phyloP scores from a whole-genome alignment of 768 basidiomycete genomes.

The Lactarius tabidus region DNA sequence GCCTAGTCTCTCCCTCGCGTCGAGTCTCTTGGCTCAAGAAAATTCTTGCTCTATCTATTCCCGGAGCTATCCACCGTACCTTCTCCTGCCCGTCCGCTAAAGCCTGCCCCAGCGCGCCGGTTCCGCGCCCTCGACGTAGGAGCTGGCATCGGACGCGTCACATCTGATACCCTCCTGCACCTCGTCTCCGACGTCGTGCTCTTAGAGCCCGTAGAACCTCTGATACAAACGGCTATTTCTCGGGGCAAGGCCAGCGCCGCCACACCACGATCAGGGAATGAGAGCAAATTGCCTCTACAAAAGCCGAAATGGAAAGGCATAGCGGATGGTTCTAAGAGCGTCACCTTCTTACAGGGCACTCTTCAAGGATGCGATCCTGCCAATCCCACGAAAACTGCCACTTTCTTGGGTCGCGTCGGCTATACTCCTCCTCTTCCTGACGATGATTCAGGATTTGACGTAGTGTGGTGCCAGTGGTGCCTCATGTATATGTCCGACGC shows the following conservation, averaged over 20 bases:
- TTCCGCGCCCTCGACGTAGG: slow-evolving; percentile 87
- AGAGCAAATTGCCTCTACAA: slow-evolving; percentile 12
- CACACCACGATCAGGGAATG: slow-evolving; percentile 30
- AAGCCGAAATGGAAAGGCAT: slow-evolving; percentile 61
- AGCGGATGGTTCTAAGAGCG: slow-evolving; percentile 57
- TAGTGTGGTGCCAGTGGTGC: slow-evolving; percentile 98
- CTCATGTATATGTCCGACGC: slow-evolving; percentile 76
- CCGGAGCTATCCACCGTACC: slow-evolving; percentile 76
- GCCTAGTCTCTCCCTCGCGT: slow-evolving; percentile 81
- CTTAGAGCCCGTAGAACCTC: slow-evolving; percentile 80
- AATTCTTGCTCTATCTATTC: slow-evolving; percentile 76
- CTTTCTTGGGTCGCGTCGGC: slow-evolving; percentile 64
- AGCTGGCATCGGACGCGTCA: slow-evolving; percentile 92
- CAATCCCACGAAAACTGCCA: slow-evolving; percentile 39
- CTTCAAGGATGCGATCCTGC: slow-evolving; percentile 80
- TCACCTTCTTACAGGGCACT: slow-evolving; percentile 73
- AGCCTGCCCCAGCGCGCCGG: slow-evolving; percentile 36
- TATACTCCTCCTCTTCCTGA: slow-evolving; percentile 43
- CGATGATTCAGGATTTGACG: slow-evolving; percentile 67
- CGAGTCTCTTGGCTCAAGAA: slow-evolving; percentile 86
- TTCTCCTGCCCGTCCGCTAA: slow-evolving; percentile 60
- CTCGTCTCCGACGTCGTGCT: slow-evolving; percentile 84
- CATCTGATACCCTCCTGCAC: slow-evolving; percentile 81
- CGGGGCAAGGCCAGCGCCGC: slow-evolving; percentile 33
- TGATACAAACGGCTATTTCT: slow-evolving; percentile 67